Percentiles rank a stretch among this genome's conserved stretches.
phyloP scores from a whole-genome alignment of 2,329 filamentous ascomycete species.

The Alternaria burnsii region DNA sequence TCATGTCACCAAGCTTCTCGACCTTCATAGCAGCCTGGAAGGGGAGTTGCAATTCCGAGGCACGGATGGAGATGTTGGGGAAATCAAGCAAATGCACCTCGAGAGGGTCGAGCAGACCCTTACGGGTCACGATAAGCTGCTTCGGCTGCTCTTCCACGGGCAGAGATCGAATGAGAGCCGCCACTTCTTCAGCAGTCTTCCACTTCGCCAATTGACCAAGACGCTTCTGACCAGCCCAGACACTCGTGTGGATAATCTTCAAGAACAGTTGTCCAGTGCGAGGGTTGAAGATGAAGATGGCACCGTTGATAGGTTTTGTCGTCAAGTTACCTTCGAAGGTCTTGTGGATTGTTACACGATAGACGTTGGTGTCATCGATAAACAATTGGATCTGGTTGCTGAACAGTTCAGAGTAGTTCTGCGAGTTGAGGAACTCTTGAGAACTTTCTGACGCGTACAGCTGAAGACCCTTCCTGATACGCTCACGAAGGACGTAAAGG shows the following conservation, averaged over 20 bases:
- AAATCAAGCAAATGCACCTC: conserved; percentile 98
- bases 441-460: conserved; percentile 98
- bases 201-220: conserved; percentile 97
- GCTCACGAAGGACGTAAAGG: conserved; percentile 93
- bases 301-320: conserved; percentile 98
- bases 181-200: conserved; percentile 99
- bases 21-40: conserved; percentile 99
- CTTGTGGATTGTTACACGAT: conserved; percentile 99
- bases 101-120: conserved; percentile 94
- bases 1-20: conserved; percentile 99
- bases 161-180: conserved; percentile 91
- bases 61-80: conserved; percentile 98
- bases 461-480: conserved; percentile 97
- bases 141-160: conserved; percentile 98
- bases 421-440: conserved; percentile 98
- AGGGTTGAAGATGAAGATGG: conserved; percentile 99
- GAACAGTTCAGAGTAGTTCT: conserved; percentile 99
- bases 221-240: conserved; percentile 99
- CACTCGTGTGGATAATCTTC: conserved; percentile 99
- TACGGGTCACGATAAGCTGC: conserved; percentile 96
- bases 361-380: conserved; percentile 99
- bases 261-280: conserved; percentile 95
- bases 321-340: conserved; percentile 99
- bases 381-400: conserved; percentile 99
- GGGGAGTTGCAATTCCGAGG: conserved; percentile 93